Evolutionary conservation across 2,329 filamentous ascomycete genomes (phyloP).

Genomic region (Rhinocladiella similis): DNA sequence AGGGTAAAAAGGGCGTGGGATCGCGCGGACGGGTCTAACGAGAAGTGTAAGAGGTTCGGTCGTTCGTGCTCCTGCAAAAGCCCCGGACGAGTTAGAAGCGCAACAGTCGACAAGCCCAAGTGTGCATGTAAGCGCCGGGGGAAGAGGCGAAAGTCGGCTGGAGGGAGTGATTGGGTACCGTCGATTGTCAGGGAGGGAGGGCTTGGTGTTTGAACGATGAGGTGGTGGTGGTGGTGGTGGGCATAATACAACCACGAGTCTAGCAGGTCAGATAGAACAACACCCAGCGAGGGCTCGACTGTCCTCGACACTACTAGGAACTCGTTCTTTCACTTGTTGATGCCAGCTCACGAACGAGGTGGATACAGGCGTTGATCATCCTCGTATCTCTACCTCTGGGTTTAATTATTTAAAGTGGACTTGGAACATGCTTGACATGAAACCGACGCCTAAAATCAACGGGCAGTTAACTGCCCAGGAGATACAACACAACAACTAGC

Average conservation of each 20-base stretch:
- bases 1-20: conserved; percentile 5
- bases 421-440: neutral
- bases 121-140: conserved; percentile 21
- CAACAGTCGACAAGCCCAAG: conserved; percentile 2
- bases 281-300: neutral
- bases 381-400: neutral
- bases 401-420: neutral
- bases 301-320: neutral
- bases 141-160: conserved; percentile 1
- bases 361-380: neutral
- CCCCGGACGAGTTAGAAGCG: conserved; percentile 5
- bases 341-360: neutral
- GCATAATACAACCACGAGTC: neutral
- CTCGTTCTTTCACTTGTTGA: no score
- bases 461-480: neutral
- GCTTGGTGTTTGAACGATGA: neutral
- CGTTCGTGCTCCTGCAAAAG: conserved; percentile 6
- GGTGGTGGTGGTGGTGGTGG: neutral
- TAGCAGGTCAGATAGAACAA: no score
- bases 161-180: conserved; percentile 2
- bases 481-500: neutral
- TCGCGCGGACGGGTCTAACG: conserved; percentile 13
- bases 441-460: neutral
- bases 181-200: neutral
- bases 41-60: conserved; percentile 7